Base-by-base conservation (phyloP, 192 early-diverging fungal genomes). In the Entomortierella beljakovae region DNA sequence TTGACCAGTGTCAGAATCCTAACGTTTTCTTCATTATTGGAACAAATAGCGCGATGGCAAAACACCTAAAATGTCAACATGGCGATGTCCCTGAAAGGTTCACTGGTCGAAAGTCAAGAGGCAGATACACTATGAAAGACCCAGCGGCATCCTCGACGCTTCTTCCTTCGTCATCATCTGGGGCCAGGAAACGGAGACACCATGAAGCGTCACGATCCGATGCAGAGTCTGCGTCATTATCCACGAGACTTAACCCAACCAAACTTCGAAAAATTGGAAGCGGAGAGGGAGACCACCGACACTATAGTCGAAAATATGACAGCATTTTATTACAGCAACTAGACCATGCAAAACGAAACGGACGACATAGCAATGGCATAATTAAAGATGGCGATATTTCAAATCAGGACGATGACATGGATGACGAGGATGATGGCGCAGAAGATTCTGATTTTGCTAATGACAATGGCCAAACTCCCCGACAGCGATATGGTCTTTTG, bases 61-160 rank as follows among this genome's bases (percentile, higher is more conserved):
- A 79, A 32, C 75, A 79, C 29, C 46, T 79, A 5, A 79, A 79
- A 25, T 79, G 67, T 49, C 75, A 79, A 31, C 75, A 79, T 48
- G 67, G 75, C 2, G 75, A 79, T 60, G 75, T 79, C 10, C 75
- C 75, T 33, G 75, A 79, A 31, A 53, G 75, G 4, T 79, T 79
- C 43, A 79, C 75, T 64, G 75, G 75, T 40, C 66, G 75, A 11
- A 79, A 79, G 49, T 79, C 75, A 2, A 54, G 75, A 53, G 75
- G 75, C 0, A 54, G 75, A 37, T 79, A 79, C 55, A 79, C 75
- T 23, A 79, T 79, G 75, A 79, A 79, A 50, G 61, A 79, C 34
- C 75, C 75, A n/a, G 61, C 75, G 1, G 75, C 75, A 25, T 79
- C 75, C 3, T 79, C 75, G 4, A 79, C 75, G 0, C 62, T 79